Evolutionary conservation across 169 alveolate genomes (phyloP).

Genomic region (Plasmodium fragile): DNA sequence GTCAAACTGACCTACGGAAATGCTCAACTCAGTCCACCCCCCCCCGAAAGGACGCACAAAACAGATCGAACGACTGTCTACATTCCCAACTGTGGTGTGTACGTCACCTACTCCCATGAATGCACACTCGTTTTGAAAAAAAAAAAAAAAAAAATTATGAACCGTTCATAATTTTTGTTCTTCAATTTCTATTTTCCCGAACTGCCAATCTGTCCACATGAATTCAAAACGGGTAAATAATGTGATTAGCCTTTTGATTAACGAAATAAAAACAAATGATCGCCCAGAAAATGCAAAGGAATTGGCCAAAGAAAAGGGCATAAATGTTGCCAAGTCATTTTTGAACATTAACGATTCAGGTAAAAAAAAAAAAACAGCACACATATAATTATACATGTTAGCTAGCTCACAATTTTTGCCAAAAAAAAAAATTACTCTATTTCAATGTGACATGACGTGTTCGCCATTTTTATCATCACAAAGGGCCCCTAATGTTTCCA

Average conservation of each 20-base stretch:
- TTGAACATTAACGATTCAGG: conserved; percentile 59
- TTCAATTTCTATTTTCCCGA: background rate
- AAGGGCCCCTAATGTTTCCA: background rate
- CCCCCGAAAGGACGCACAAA: background rate
- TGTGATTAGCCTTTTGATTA: conserved; percentile 64
- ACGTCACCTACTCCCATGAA: background rate
- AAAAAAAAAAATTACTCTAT: background rate
- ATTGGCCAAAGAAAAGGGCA: conserved; percentile 41
- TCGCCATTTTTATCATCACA: background rate
- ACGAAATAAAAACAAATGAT: conserved; percentile 68
- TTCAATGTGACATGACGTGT: background rate
- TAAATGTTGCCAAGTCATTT: conserved; percentile 72
- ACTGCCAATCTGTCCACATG: conserved; percentile 26
- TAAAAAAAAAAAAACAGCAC: conserved; percentile 31
- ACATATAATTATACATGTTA: background rate
- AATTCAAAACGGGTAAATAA: conserved; percentile 44
- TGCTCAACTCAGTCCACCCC: background rate
- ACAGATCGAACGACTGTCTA: background rate
- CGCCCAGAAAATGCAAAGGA: conserved; percentile 37
- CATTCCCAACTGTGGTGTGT: background rate
- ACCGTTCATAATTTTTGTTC: background rate
- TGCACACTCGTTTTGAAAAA: background rate
- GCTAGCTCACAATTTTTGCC: background rate
- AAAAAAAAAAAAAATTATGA: conserved; percentile 7
- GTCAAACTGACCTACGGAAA: background rate